Percentiles rank a stretch among this genome's conserved stretches.
Evolutionary conservation across 2,329 filamentous ascomycete genomes (phyloP).

Genomic region (Curvularia sp.): DNA sequence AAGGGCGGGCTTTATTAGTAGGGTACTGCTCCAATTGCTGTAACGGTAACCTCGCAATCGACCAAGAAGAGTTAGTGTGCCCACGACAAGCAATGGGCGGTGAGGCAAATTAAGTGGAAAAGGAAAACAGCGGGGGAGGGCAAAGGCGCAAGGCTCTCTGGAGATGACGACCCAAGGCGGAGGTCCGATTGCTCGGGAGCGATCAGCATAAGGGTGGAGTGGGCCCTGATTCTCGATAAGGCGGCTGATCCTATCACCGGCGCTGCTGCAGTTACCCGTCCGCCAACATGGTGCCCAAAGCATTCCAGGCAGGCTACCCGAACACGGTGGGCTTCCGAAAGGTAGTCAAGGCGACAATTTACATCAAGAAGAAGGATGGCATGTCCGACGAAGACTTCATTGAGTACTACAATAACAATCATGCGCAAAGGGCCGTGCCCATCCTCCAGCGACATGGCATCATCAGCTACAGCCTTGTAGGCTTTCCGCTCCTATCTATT

Average conservation of each 20-base stretch:
- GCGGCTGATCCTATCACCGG: constrained; percentile 7
- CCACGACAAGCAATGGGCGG: constrained; percentile 25
- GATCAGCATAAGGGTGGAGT: constrained; percentile 14
- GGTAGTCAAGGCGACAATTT: constrained; percentile 55
- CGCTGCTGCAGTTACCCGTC: constrained; percentile 8
- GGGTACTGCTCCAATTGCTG: constrained; percentile 11
- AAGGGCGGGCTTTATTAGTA: constrained; percentile 9
- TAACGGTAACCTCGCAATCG: constrained; percentile 13
- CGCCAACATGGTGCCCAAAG: constrained; percentile 52
- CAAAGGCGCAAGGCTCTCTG: constrained; percentile 10
- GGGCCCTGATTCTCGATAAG: constrained; percentile 15
- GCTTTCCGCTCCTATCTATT: constrained; percentile 9
- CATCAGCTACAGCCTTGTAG: constrained; percentile 56
- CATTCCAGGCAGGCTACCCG: constrained; percentile 56
- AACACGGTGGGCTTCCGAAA: constrained; percentile 56
- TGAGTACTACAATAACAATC: constrained; percentile 55
- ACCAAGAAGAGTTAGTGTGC: constrained; percentile 4
- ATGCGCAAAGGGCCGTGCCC: constrained; percentile 54
- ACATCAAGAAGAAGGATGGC: constrained; percentile 56
- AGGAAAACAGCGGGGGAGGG: constrained; percentile 18
- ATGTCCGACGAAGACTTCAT: constrained; percentile 56
- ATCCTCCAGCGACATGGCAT: constrained; percentile 54
- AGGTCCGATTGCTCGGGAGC: constrained; percentile 20
- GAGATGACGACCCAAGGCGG: constrained; percentile 6
- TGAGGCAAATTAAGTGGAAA: constrained; percentile 20